A percentile compares a stretch with the other conserved stretches of the same genome.
These are phyloP conservation scores for Pythium monospermum DNA, from an alignment of 352 stramenopile genomes.

Conservation along the genomic window DNA sequence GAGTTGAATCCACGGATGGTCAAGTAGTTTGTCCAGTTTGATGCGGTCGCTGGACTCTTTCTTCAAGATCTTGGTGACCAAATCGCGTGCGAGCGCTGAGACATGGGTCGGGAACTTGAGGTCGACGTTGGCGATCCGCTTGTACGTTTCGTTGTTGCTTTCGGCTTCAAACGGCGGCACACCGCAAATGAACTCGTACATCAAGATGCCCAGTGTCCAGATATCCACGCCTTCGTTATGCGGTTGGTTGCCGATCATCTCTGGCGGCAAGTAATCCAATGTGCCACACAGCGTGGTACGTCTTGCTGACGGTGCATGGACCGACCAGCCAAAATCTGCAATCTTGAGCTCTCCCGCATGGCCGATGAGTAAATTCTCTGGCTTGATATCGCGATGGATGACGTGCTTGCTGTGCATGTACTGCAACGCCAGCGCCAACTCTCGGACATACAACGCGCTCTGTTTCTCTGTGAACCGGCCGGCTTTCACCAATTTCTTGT, in stretches of 20 bases:
- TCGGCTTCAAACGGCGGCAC: conserved; percentile 97
- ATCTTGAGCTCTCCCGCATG: conserved; percentile 97
- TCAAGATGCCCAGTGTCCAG: conserved; percentile 98
- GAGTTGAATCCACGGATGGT: conserved; percentile 94
- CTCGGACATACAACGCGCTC: conserved; percentile 92
- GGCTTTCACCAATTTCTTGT: conserved; percentile 94
- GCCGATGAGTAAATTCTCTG: conserved; percentile 97
- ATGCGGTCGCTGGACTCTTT: conserved; percentile 96
- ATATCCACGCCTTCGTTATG: conserved; percentile 97
- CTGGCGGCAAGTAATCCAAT: conserved; percentile 98
- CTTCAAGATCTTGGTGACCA: conserved; percentile 92
- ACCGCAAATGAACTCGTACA: conserved; percentile 99
- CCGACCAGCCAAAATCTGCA: conserved; percentile 99
- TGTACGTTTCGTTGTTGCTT: conserved; percentile 94
- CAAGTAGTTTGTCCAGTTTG: conserved; percentile 86
- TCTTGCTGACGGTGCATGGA: conserved; percentile 95
- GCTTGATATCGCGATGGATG: conserved; percentile 99
- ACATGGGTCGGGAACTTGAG: conserved; percentile 94
- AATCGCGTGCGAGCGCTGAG: conserved; percentile 89
- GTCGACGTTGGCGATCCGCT: conserved; percentile 95
- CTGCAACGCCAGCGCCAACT: conserved; percentile 91
- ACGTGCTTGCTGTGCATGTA: conserved; percentile 99
- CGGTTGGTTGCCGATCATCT: conserved; percentile 98
- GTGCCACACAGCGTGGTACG: conserved; percentile 99
- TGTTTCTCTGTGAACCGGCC: conserved; percentile 92